Evolutionary conservation across 2,329 filamentous ascomycete genomes (phyloP), one percentile per base, ranked within the genome.

Genomic region (Fusarium metavorans): DNA sequence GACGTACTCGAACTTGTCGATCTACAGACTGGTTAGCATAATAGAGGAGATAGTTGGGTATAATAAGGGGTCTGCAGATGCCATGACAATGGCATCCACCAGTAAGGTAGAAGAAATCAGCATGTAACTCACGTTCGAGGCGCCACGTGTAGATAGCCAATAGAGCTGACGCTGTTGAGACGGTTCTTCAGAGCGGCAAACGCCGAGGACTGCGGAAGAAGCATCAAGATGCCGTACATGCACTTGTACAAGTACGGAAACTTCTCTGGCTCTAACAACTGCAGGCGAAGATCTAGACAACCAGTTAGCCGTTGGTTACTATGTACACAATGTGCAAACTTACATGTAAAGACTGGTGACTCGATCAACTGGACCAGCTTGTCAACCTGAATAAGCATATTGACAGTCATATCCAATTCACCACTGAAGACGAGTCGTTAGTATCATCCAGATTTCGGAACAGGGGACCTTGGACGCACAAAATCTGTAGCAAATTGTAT

Each of bases 401-500:
- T 98, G 77, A 99, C 97, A 0, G 96, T 98, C 95, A 99, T 98
- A 82, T 99, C 97, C 58, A 99, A 88, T 79, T 99, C 97, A 69
- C 95, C 97, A 83, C 95, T 97, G n/a, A 16, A 27, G 14, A 23
- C 10, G 37, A 35, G 5, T n/a, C 14, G 37, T 48, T 62, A 72
- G 65, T 34, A 45, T 27, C 7, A 34, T 25, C 43, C 32, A 41
- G 1, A 10, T 9, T 34, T 16, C 39, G n/a, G 56, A 5, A 14
- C 20, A 5, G n/a, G 25, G 11, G 7, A 20, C 6, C 5, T 32
- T 35, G 7, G 18, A 66, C 91, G 79, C 82, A 97, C 94, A 99
- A 98, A 57, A 98, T 97, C 80, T 98, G 95, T 20, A 99, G 87
- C 18, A 99, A 88, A 81, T 98, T 95, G 80, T 98, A 99, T 13